Evolutionary conservation across 257 asterid genomes (phyloP), one percentile per base, ranked within the genome.

Genomic region (Fraxinus quadrangulata): DNA sequence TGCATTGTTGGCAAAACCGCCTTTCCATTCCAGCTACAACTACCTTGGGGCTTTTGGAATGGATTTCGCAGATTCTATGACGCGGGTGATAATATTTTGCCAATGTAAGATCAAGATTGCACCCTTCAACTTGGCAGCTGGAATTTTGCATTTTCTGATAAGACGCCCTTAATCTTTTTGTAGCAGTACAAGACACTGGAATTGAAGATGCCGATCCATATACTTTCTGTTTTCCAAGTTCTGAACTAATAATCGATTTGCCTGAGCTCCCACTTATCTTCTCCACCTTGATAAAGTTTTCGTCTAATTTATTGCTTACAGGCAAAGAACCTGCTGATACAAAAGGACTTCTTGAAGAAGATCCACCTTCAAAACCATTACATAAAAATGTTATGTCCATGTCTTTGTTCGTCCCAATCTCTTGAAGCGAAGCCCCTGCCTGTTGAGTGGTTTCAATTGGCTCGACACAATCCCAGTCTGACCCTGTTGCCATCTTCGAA

Each of bases 1-100:
- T 92, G 85, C 98, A 93, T 77, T 90, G 97, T 61, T 92, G 98
- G 86, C 96, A 93, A 54, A 93, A 93, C 8, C 96, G 83, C 7
- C 87, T 91, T 26, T 90, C 95, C 73, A 87, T 68, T 4, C 98
- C 97, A 0, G 88, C 88, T 0, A 93, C 91, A 5, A 85, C 45
- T 10, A 91, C 96, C 82, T 49, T 84, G 0, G 96, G 92, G 82
- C 91, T 86, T 72, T 90, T 93, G 10, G 97, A 91, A 74, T 93
- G 97, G 34, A 47, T 40, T 54, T 91, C 93, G 14, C 96, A 93
- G 71, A 93, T 87, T 73, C 91, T 61, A 65, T 91, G 97, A 14
- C 91, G 74, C 6, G 94, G 87, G 78, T 93, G 97, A 40, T 93
- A 93, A 37, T 85, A 89, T 39, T 93, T 93, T 1, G 94, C 96